Evolutionary conservation across 75 land plant species (phyloP), one percentile per base, ranked within the genome.

Genomic region (Selaginella tamariscina): DNA sequence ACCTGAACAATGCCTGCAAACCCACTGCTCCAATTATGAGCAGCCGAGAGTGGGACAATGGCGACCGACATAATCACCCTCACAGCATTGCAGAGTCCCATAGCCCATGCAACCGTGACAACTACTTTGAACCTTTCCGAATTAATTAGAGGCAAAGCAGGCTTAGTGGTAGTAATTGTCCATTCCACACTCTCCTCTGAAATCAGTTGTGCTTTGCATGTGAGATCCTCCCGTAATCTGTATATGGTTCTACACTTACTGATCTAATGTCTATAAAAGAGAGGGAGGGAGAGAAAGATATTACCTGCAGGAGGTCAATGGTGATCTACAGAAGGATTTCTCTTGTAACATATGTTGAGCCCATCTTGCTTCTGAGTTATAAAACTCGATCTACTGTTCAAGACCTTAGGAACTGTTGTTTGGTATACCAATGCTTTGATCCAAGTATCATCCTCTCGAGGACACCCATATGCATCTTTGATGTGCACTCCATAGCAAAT

Each of bases 11-110:
- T 67, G 22, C 92, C 97, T n/a, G 86, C 31, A 69, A 91, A 91
- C 18, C 89, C 85, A 32, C 65, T 71, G 64, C 75, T 80, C 97
- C 97, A 91, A 8, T 81, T 81, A 31, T 81, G 70, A 21, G 81
- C 27, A 1, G 68, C 64, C 26, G 91, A 85, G 44, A 91, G 66
- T 0, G 88, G 88, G 23, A 91, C 85, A 64, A 91, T 85, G 11
- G 91, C 88, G 27, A 91, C 92, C 0, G 92, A 87, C 97, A 91
- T 91, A 24, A 91, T 85, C 21, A 91, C 97, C 2, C 97, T 71
- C 63, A 86, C 97, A 2, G 91, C 92, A 70, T 85, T 91, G 62
- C 92, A 91, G 24, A 91, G 76, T 2, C 86, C 92, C 74, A 91
- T 76, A 5, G 86, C 91, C 49, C 85, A 21, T 1, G 78, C 97